Evolutionary conservation across 2,329 filamentous ascomycete genomes (phyloP).

Genomic region (Aspergillus transmontanensis): DNA sequence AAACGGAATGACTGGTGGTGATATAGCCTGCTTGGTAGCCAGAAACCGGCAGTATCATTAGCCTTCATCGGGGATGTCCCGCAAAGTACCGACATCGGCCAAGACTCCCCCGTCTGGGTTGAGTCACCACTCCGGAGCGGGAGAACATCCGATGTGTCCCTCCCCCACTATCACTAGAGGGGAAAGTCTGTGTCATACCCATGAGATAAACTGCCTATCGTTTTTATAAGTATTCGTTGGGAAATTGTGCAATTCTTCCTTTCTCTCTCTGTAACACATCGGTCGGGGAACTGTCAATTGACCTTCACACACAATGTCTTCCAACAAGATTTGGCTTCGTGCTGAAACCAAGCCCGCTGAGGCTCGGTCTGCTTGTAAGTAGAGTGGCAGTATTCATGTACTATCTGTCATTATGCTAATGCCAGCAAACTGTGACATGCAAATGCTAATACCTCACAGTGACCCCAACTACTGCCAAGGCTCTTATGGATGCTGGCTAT

Average conservation of each 20-base stretch:
- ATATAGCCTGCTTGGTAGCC: too few species aligned
- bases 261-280: slow-evolving; percentile 6
- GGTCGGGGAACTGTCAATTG: slow-evolving; percentile 15
- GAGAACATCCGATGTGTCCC: slow-evolving; percentile 24
- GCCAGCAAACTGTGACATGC: not conserved
- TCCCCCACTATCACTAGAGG: slow-evolving; percentile 32
- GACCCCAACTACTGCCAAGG: slow-evolving; percentile 58
- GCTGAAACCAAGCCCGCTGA: slow-evolving; percentile 63
- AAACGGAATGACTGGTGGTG: too few species aligned
- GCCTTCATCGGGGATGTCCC: too few species aligned
- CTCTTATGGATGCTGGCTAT: slow-evolving; percentile 70
- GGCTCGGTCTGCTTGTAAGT: slow-evolving; percentile 54
- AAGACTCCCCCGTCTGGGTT: slow-evolving; percentile 9
- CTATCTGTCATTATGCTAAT: not conserved
- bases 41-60: not conserved
- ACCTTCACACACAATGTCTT: slow-evolving; percentile 21
- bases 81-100: slow-evolving; percentile 22
- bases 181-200: slow-evolving; percentile 31
- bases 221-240: slow-evolving; percentile 2
- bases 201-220: slow-evolving; percentile 13
- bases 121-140: slow-evolving; percentile 33
- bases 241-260: slow-evolving; percentile 5
- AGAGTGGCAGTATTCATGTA: not conserved
- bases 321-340: slow-evolving; percentile 56
- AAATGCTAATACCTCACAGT: slow-evolving; percentile 31